These are phyloP conservation scores for Trichoderma reesei DNA, from an alignment of 495 filamentous ascomycete species.

Conservation along the genomic window DNA sequence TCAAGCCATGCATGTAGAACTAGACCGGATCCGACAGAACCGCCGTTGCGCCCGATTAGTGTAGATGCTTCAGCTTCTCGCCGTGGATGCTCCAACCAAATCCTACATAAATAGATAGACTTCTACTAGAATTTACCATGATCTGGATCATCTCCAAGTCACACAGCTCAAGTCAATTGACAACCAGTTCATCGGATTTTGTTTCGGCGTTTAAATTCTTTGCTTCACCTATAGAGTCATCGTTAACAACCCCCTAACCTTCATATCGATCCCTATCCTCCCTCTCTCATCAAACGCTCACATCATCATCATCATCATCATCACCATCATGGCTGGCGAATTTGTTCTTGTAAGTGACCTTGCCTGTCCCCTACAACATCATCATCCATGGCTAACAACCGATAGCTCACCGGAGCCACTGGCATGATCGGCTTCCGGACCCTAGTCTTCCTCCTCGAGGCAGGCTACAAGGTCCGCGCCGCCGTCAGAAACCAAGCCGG, in stretches of 20 bases:
- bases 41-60: background rate
- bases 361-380: background rate
- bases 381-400: conserved; percentile 15
- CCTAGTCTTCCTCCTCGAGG: conserved; percentile 42
- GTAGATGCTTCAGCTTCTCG: background rate
- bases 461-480: conserved; percentile 36
- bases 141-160: too few species aligned
- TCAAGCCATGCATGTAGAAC: background rate
- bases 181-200: too few species aligned
- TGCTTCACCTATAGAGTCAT: background rate
- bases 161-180: too few species aligned
- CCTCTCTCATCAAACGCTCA: background rate
- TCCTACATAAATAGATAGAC: background rate
- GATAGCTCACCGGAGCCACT: conserved; percentile 44
- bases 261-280: background rate
- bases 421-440: conserved; percentile 51
- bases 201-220: too few species aligned
- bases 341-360: background rate
- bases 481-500: conserved; percentile 30
- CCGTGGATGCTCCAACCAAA: background rate
- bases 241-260: background rate
- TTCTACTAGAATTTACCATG: background rate
- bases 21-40: background rate
- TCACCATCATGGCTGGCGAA: conserved; percentile 2
- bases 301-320: background rate